Base-by-base conservation (phyloP, 2,329 filamentous ascomycete genomes). In the Aspergillus phoenicis region DNA sequence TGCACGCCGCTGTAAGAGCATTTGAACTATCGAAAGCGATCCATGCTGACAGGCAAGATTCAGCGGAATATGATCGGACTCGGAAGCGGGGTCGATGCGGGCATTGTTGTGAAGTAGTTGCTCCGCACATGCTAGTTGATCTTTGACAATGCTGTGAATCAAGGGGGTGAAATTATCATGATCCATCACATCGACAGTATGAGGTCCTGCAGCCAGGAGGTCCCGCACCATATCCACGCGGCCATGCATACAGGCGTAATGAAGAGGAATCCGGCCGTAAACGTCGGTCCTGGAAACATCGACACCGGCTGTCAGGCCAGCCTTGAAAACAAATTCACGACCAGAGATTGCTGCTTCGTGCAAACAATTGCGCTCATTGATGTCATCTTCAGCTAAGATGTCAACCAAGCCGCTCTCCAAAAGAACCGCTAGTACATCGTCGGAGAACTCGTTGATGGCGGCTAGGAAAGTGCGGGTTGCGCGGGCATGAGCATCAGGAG, bases 291-390 rank as follows among this genome's bases (percentile, higher is more conserved):
- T 85, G 59, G 87, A 87, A 24, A 93, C 88, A 64, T 93, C 88
- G 36, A 97, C 92, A 4, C 86, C 87, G 49, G 85, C 87, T 1
- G 85, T 81, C n/a, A 99, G 81, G 4, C 90, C 93, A 65, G 90
- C 87, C 54, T 86, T 81, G 61, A 98, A 81, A 30, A 97, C 90
- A 67, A 91, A 89, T 8, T 85, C 80, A 70, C 93, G 93, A 20
- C 93, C 93, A 63, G 96, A 96, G 56, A 98, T 97, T 0, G 93
- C 90, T n/a, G 95, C 91, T 78, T 98, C 95, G 70, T 99, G 95
- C 51, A 99, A 83, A 72, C 93, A 97, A 71, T 97, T 99, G 43
- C 95, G 86, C 79, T 97, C 94, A 70, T 98, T 99, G 75, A 99
- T 98, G 70, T 97, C 93, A 73, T 99, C 95, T 70, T 96, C 92